Evolutionary conservation across 1,284 basidiomycete species (phyloP), one percentile per base, ranked within the genome.

Genomic region (Trametes versicolor): DNA sequence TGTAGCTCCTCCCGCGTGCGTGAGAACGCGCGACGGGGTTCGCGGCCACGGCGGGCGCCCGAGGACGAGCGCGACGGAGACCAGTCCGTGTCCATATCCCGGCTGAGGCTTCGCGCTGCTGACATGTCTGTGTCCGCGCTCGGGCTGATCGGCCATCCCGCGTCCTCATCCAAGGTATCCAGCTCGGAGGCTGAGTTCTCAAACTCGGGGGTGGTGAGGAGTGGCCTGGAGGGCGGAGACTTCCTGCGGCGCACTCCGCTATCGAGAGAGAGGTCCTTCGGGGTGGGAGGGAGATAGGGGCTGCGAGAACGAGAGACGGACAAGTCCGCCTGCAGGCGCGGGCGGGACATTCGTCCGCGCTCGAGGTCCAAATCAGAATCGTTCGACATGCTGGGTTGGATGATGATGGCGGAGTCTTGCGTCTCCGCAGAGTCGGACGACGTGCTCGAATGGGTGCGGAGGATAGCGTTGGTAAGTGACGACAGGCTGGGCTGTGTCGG

Each of bases 321-420:
- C 7, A 60, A 9, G 21, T 61, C 47, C 13, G 55, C 47, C 13
- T 64, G 65, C 0, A 68, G 7, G 21, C 64, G 65, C 6, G 68
- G 57, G n/a, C 68, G 60, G 29, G 63, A 52, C 4, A 58, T 34
- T 1, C 67, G 69, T 1, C 66, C 67, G 15, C 73, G 70, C 34
- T 66, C 64, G 21, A 68, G 67, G 25, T 66, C 67, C 6, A 57
- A n/a, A 9, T 73, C 68, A 10, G 57, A 60, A n/a, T 66, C 61
- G 25, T 52, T 66, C 13, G 73, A 70, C 4, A 62, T 43, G 56
- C 58, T 67, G 0, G 80, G 76, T 9, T 77, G 76, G 29, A 75
- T 49, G 55, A 75, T 53, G 17, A 74, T 62, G 6, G 75, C 71
- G 5, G 79, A 74, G 32, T 78, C 78, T 49, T 72, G 67, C 19